Conservation (phyloP, 2,329 filamentous ascomycete species). For the Aspergillus brunneoviolaceus region DNA sequence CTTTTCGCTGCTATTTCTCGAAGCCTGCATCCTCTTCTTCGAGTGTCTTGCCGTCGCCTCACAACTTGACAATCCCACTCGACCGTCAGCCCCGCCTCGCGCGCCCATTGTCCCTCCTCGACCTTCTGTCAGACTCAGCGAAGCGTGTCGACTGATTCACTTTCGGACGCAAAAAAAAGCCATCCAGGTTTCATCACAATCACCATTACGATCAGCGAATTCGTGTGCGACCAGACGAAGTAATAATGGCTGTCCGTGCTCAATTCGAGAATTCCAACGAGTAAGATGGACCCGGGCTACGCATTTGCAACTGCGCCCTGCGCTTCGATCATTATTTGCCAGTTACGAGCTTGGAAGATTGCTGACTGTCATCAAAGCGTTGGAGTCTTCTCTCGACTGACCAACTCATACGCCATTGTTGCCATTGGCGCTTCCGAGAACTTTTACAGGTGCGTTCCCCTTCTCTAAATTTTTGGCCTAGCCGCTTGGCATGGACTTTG, state of each 20-base stretch:
- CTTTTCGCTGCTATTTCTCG: not conserved
- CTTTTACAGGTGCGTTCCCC: conserved; percentile 75
- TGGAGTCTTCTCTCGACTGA: conserved; percentile 94
- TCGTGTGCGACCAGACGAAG: not conserved
- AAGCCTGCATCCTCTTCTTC: not conserved
- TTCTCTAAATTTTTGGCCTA: not conserved
- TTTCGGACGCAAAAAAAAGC: not conserved
- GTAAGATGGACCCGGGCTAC: conserved; percentile 27
- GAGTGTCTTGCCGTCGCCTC: not conserved
- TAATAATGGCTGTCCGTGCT: conserved; percentile 49
- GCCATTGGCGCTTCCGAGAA: conserved; percentile 95
- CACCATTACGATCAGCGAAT: not conserved
- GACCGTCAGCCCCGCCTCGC: not conserved
- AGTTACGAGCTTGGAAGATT: not conserved
- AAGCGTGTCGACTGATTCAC: not conserved
- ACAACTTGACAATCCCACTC: not conserved
- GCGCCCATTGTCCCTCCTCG: not conserved
- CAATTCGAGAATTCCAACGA: conserved; percentile 54
- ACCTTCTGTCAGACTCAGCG: not conserved
- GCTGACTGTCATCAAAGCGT: conserved; percentile 59
- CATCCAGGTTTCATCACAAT: not conserved
- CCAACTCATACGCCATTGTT: conserved; percentile 94
- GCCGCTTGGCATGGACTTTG: not conserved
- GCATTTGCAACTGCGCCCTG: not conserved
- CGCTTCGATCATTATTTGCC: not conserved